A percentile compares a stretch with the other conserved stretches of the same genome.
Conservation (phyloP, 805 yeast genomes). For the Wickerhamiella brachini region DNA sequence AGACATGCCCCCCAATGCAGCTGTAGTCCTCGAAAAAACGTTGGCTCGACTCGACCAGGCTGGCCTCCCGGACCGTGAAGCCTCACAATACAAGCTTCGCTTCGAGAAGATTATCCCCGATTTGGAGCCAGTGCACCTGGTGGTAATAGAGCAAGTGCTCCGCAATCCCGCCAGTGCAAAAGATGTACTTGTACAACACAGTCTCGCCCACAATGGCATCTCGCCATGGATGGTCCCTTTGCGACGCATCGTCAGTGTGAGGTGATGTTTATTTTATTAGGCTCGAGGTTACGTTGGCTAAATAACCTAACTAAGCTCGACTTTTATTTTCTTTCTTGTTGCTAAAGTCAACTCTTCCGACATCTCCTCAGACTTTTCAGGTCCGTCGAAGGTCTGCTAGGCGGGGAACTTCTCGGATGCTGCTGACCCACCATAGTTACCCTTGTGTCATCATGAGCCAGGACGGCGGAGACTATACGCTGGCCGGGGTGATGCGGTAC, state of each 20-base stretch:
- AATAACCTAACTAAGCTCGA: too few relatives aligned
- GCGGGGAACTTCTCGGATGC: too few relatives aligned
- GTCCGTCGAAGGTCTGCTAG: too few relatives aligned
- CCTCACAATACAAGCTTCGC: background rate
- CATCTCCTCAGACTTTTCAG: too few relatives aligned
- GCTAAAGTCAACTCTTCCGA: too few relatives aligned
- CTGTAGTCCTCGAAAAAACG: background rate
- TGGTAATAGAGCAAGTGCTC: slow-evolving; percentile 4
- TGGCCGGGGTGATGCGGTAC: slow-evolving; percentile 47
- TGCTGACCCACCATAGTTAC: too few relatives aligned
- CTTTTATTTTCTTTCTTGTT: too few relatives aligned
- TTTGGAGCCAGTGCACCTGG: slow-evolving; percentile 2
- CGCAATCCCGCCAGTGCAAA: slow-evolving; percentile 23
- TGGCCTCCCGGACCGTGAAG: background rate
- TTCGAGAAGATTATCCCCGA: slow-evolving; percentile 3
- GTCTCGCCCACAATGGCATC: slow-evolving; percentile 43
- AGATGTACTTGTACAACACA: slow-evolving; percentile 33
- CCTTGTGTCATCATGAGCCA: slow-evolving; percentile 4
- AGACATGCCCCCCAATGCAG: too few relatives aligned
- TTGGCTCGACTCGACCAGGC: slow-evolving; percentile 1
- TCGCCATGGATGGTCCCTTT: slow-evolving; percentile 57
- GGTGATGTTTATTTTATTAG: slow-evolving; percentile 5
- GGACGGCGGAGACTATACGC: slow-evolving; percentile 23
- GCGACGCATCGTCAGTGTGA: slow-evolving; percentile 35
- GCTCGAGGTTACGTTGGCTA: too few relatives aligned